Conservation (phyloP, 148 eudicot species). For the Pharnaceum exiguum region DNA sequence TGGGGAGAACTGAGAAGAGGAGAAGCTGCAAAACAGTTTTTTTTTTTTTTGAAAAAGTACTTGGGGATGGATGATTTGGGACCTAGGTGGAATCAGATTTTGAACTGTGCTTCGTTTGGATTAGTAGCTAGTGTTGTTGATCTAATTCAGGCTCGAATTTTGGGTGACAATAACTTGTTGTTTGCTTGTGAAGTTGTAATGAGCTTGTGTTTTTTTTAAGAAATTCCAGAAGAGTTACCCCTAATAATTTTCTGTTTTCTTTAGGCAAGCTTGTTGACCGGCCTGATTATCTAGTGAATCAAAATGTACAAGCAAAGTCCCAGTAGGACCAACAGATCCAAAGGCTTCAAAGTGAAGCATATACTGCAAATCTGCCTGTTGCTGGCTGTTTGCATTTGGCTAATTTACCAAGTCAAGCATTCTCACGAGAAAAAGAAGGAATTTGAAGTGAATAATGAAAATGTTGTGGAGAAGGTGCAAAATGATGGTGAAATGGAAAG, state of each 20-base stretch:
- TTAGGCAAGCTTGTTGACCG: constrained; percentile 6
- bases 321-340: constrained; percentile 66
- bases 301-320: constrained; percentile 71
- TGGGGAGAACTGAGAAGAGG: too few relatives aligned
- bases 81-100: too few relatives aligned
- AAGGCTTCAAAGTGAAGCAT: constrained; percentile 62
- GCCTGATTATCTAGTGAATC: constrained; percentile 8
- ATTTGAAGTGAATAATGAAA: constrained; percentile 47
- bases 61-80: too few relatives aligned
- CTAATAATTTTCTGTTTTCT: constrained; percentile 15
- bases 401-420: constrained; percentile 86
- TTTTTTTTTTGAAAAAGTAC: too few relatives aligned
- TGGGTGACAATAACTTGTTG: too few relatives aligned
- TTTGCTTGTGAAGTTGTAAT: too few relatives aligned
- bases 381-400: constrained; percentile 82
- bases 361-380: constrained; percentile 70
- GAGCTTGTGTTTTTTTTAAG: too few relatives aligned
- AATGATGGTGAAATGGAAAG: constrained; percentile 27
- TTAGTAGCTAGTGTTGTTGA: too few relatives aligned
- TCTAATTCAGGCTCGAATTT: too few relatives aligned
- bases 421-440: constrained; percentile 78
- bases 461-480: constrained; percentile 12
- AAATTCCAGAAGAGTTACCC: too few relatives aligned
- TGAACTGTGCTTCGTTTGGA: too few relatives aligned
- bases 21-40: too few relatives aligned